Evolutionary conservation across 352 stramenopile species (phyloP).

Genomic region (Pythium insidiosum): DNA sequence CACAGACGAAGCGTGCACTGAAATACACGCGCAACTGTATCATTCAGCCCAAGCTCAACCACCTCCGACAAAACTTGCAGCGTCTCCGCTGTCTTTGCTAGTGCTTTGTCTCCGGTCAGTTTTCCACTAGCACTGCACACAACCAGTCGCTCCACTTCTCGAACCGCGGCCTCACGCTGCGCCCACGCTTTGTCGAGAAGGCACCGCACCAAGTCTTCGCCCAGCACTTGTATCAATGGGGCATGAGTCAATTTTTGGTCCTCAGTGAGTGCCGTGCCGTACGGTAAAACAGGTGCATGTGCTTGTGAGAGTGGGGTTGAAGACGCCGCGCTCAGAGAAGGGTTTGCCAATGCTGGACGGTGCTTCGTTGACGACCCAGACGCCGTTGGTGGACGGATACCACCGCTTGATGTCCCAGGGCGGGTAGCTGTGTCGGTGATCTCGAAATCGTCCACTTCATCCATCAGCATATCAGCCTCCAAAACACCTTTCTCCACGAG

Average conservation of each 20-base stretch:
- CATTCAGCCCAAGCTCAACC: conserved; percentile 62
- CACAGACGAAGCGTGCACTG: conserved; percentile 69
- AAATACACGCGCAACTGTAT: conserved; percentile 71
- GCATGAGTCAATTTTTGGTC: conserved; percentile 49
- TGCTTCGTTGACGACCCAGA: conserved; percentile 77
- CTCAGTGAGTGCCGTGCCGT: conserved; percentile 53
- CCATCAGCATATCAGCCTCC: conserved; percentile 74
- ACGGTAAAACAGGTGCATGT: conserved; percentile 40
- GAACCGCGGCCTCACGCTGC: conserved; percentile 60
- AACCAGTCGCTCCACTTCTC: conserved; percentile 65
- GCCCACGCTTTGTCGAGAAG: conserved; percentile 77
- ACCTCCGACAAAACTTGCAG: conserved; percentile 46
- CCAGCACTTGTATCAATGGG: conserved; percentile 45
- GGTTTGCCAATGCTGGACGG: conserved; percentile 43
- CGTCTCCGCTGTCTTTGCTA: conserved; percentile 47
- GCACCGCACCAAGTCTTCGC: conserved; percentile 67
- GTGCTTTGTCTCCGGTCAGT: conserved; percentile 26
- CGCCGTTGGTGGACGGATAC: conserved; percentile 51
- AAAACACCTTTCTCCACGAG: conserved; percentile 64
- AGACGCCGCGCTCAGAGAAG: conserved; percentile 21
- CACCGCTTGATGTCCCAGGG: conserved; percentile 37
- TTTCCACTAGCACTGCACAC: conserved; percentile 41
- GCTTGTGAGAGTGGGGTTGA: conserved; percentile 16
- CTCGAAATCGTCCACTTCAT: conserved; percentile 81
- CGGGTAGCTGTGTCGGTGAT: conserved; percentile 23